Percentiles rank a stretch among this genome's conserved stretches.
These are phyloP conservation scores for Curvularia eragrostidis DNA, from an alignment of 2,329 filamentous ascomycete genomes.

Conservation along the genomic window DNA sequence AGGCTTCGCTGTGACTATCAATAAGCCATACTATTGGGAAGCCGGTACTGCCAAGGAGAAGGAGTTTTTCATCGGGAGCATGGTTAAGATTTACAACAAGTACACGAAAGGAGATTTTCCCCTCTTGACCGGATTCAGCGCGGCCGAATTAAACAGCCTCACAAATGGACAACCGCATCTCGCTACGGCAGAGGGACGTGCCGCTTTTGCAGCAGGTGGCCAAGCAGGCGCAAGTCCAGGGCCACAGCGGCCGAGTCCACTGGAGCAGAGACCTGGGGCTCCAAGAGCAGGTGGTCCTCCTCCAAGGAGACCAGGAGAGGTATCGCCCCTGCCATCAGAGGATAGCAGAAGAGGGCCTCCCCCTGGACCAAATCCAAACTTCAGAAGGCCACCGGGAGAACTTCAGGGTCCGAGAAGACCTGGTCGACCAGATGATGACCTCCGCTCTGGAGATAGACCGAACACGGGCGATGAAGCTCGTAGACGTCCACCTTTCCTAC, in stretches of 20 bases:
- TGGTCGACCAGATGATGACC: conserved; percentile 28
- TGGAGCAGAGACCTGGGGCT: conserved; percentile 29
- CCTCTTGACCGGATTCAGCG: conserved; percentile 81
- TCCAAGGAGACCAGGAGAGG: conserved; percentile 30
- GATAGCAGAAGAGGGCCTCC: conserved; percentile 26
- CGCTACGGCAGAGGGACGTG: conserved; percentile 39
- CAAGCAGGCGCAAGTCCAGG: conserved; percentile 19
- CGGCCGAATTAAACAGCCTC: conserved; percentile 77
- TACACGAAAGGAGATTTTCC: conserved; percentile 78
- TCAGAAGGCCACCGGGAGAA: conserved; percentile 33
- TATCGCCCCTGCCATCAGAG: conserved; percentile 18
- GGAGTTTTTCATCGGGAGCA: conserved; percentile 95
- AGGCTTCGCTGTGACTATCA: conserved; percentile 86
- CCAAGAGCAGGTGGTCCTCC: conserved; percentile 34
- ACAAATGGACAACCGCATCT: conserved; percentile 58
- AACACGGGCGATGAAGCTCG: conserved; percentile 41
- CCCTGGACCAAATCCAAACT: conserved; percentile 27
- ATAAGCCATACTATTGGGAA: conserved; percentile 97
- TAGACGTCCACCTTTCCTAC: conserved; percentile 32
- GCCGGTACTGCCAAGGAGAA: conserved; percentile 94
- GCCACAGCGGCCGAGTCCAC: conserved; percentile 22
- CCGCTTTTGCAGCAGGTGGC: conserved; percentile 18
- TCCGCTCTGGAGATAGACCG: conserved; percentile 31
- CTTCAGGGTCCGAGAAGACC: conserved; percentile 29
- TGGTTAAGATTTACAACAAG: conserved; percentile 96